Conservation (phyloP, 768 basidiomycete genomes). For the Mycena floridula region DNA sequence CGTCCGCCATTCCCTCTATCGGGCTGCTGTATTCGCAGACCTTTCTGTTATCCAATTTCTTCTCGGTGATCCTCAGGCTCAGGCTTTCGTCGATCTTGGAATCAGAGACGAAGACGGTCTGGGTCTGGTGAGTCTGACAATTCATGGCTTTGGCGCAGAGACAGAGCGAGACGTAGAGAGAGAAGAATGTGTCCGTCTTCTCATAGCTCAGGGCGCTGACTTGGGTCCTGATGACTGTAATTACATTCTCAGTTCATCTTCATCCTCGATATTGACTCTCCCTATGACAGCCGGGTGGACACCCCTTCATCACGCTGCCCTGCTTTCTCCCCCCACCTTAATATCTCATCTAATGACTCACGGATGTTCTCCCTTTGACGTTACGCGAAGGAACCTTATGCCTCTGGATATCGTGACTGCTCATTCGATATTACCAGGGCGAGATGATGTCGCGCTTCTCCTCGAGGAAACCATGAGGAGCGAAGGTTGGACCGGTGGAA, state of each 20-base stretch:
- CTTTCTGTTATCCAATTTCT: slow-evolving; percentile 66
- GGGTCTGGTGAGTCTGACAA: slow-evolving; percentile 68
- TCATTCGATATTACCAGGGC: slow-evolving; percentile 72
- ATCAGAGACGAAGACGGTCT: slow-evolving; percentile 83
- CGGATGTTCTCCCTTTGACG: slow-evolving; percentile 76
- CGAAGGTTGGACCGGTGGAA: slow-evolving; percentile 75
- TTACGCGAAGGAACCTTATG: slow-evolving; percentile 74
- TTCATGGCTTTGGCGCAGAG: slow-evolving; percentile 79
- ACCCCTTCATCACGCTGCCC: slow-evolving; percentile 85
- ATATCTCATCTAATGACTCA: slow-evolving; percentile 91
- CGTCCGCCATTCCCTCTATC: slow-evolving; percentile 65
- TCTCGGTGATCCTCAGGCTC: slow-evolving; percentile 61
- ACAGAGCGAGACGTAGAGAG: slow-evolving; percentile 81
- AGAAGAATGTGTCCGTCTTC: slow-evolving; percentile 81
- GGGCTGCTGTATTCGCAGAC: slow-evolving; percentile 78
- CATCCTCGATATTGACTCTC: slow-evolving; percentile 1
- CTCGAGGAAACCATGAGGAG: slow-evolving; percentile 86
- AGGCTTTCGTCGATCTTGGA: slow-evolving; percentile 59
- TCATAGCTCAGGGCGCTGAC: slow-evolving; percentile 76
- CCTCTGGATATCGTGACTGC: slow-evolving; percentile 88
- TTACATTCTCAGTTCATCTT: slow-evolving; percentile 13
- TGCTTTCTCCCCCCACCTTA: slow-evolving; percentile 84
- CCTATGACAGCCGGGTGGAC: slow-evolving; percentile 80
- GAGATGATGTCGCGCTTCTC: slow-evolving; percentile 81
- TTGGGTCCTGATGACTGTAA: slow-evolving; percentile 60